phyloP scores from a whole-genome alignment of 2,329 filamentous ascomycete species.

The Xylariaceae sp. region DNA sequence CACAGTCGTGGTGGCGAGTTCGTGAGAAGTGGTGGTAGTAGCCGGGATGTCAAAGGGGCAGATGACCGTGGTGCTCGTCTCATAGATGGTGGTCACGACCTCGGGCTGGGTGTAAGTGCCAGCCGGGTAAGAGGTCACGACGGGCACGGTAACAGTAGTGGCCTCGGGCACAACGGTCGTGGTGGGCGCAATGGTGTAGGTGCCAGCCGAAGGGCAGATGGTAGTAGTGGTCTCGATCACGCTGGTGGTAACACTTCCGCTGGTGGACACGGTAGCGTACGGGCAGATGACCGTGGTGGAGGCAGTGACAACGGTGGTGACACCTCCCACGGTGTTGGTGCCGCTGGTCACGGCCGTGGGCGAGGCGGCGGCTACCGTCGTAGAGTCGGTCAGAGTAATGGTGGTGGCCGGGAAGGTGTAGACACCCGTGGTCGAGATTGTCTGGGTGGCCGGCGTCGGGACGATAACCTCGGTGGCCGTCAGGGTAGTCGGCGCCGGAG shows the following conservation, averaged over 20 bases:
- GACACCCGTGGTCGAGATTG: conserved; percentile 58
- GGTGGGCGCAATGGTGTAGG: conserved; percentile 65
- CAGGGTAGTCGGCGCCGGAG: conserved; percentile 14
- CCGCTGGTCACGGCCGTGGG: conserved; percentile 56
- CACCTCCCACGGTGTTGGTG: conserved; percentile 62
- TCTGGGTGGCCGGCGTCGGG: conserved; percentile 44
- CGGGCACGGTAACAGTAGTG: conserved; percentile 55
- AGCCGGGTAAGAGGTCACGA: conserved; percentile 55
- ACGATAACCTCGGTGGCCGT: conserved; percentile 38
- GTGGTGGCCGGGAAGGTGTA: conserved; percentile 73
- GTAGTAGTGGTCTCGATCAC: conserved; percentile 63
- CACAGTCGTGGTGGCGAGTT: too few species aligned
- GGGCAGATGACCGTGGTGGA: conserved; percentile 64
- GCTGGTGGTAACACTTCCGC: conserved; percentile 54
- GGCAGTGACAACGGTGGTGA: conserved; percentile 61
- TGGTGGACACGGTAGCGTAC: conserved; percentile 56
- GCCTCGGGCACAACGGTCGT: conserved; percentile 49
- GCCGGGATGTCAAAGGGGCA: conserved; percentile 52
- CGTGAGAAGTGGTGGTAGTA: too few species aligned
- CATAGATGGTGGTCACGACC: conserved; percentile 59
- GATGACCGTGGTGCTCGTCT: conserved; percentile 60
- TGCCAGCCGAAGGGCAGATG: conserved; percentile 65
- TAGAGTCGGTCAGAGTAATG: conserved; percentile 57
- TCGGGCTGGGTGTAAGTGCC: conserved; percentile 67
- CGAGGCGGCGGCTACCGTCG: conserved; percentile 58